Base-by-base conservation (phyloP, 495 filamentous ascomycete genomes). In the Evernia prunastri region DNA sequence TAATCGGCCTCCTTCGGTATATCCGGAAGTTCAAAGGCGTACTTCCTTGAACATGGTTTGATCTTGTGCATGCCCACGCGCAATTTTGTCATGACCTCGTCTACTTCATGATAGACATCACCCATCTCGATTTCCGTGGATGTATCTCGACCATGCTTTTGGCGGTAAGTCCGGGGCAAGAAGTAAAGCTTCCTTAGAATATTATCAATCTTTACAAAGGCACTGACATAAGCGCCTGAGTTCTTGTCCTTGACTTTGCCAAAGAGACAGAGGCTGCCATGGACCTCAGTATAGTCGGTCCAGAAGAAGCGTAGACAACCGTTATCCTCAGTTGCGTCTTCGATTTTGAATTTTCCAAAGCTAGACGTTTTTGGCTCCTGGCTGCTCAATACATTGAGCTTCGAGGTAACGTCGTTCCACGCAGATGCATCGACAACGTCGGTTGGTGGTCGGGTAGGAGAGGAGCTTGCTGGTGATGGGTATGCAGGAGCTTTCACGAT, bases 201-300 rank as follows among this genome's bases (percentile, higher is more conserved):
- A 66, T 96, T 96, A 79, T 98, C 93, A 40, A 98, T 80, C 72
- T 97, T 98, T 72, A 96, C 84, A 69, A 98, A 97, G 61, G 93
- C 95, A 75, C 92, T 97, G 39, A 90, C 87, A 72, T 87, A 91
- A 39, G 77, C 78, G 40, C 84, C 86, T 31, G 82, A 89, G 66
- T 86, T 88, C 75, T 93, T 96, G 74, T 97, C 91, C 71, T 89
- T 87, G 4, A 96, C 95, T 71, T 98, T 98, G 59, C 94, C 94
- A 75, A 97, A 98, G 42, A 98, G 81, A 73, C 91, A 96, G 4
- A 98, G 78, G 67, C 86, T 90, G 49, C 93, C 95, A 71, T 93
- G 91, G 73, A 97, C 79, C 72, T 98, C 94, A 0, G 90, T 91
- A 68, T 95, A 97, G 72, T 98, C 94, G 17, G 91, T 85, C 94